phyloP scores from a whole-genome alignment of 73 alveolate genomes.

The Paramecium sexaurelia region DNA sequence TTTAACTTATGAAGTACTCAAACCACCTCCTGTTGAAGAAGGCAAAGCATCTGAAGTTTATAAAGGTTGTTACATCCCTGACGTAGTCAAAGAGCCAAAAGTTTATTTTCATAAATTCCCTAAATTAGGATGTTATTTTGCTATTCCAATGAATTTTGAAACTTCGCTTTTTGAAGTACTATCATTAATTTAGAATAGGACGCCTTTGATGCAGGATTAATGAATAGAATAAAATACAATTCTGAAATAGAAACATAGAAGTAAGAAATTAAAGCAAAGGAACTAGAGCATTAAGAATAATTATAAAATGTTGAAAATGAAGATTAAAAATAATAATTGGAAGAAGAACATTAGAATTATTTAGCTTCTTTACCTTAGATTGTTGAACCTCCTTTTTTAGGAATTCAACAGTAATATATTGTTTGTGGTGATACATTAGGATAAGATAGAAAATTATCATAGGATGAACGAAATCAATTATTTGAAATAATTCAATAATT shows the following conservation, averaged over 20 bases:
- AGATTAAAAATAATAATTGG: slow-evolving; percentile 75
- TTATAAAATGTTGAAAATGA: slow-evolving; percentile 66
- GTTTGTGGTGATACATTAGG: slow-evolving; percentile 94
- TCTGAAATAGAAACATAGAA: background rate
- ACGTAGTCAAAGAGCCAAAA: slow-evolving; percentile 87
- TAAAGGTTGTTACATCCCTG: slow-evolving; percentile 65
- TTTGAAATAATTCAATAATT: slow-evolving; percentile 71
- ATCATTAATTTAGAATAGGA: background rate
- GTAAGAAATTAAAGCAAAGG: slow-evolving; percentile 6
- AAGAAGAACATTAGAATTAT: slow-evolving; percentile 77
- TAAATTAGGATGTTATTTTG: slow-evolving; percentile 87
- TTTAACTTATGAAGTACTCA: slow-evolving; percentile 39
- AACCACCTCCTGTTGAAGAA: slow-evolving; percentile 54
- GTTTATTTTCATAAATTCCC: slow-evolving; percentile 90
- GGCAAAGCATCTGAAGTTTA: background rate
- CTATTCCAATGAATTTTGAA: slow-evolving; percentile 81
- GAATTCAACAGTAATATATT: slow-evolving; percentile 52
- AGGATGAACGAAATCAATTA: slow-evolving; percentile 75
- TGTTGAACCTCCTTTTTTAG: slow-evolving; percentile 71
- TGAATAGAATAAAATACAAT: background rate
- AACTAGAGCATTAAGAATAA: slow-evolving; percentile 65
- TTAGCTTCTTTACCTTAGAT: slow-evolving; percentile 77
- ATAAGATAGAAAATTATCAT: slow-evolving; percentile 85
- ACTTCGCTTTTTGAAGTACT: slow-evolving; percentile 77
- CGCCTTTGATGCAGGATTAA: slow-evolving; percentile 80